These are phyloP conservation scores for Trichophyton benhamiae DNA, from an alignment of 2,329 filamentous ascomycete genomes.

Conservation along the genomic window DNA sequence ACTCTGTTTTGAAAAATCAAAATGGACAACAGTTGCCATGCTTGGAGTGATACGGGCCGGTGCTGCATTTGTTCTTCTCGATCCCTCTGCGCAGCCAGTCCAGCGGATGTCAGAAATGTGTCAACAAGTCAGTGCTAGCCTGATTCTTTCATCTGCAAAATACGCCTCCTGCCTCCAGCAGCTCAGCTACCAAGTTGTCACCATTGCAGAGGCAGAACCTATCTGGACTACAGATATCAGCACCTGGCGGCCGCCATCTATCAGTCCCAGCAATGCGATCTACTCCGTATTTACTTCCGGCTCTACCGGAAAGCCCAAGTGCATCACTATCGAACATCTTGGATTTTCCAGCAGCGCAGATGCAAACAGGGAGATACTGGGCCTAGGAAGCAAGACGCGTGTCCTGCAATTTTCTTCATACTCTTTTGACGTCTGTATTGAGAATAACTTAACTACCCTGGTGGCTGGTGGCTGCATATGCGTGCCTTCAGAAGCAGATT, in stretches of 20 bases:
- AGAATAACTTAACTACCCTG: slow-evolving; percentile 56
- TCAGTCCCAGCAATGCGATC: slow-evolving; percentile 31
- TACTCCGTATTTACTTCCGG: slow-evolving; percentile 38
- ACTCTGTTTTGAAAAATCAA: slow-evolving; percentile 14
- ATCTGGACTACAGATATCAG: background rate
- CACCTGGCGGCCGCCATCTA: slow-evolving; percentile 37
- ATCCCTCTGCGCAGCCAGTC: slow-evolving; percentile 11
- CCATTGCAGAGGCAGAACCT: background rate
- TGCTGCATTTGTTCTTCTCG: slow-evolving; percentile 11
- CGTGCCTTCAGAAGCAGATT: slow-evolving; percentile 30
- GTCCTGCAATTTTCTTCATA: slow-evolving; percentile 75
- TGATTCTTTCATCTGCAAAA: slow-evolving; percentile 4
- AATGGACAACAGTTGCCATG: slow-evolving; percentile 11
- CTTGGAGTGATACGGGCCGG: slow-evolving; percentile 13
- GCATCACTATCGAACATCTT: slow-evolving; percentile 12
- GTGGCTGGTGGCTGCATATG: slow-evolving; percentile 32
- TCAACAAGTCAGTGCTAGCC: background rate
- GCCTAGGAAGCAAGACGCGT: slow-evolving; percentile 26
- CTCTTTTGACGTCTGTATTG: slow-evolving; percentile 79
- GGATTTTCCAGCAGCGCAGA: slow-evolving; percentile 38
- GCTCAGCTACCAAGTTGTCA: background rate
- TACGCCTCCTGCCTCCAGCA: background rate
- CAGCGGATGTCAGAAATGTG: slow-evolving; percentile 5
- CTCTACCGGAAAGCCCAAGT: slow-evolving; percentile 14
- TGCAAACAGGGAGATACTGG: slow-evolving; percentile 34